A percentile compares a stretch with the other conserved stretches of the same genome.
Conservation (phyloP, 306 rosid genomes). For the Sechiopsis laciniata region DNA sequence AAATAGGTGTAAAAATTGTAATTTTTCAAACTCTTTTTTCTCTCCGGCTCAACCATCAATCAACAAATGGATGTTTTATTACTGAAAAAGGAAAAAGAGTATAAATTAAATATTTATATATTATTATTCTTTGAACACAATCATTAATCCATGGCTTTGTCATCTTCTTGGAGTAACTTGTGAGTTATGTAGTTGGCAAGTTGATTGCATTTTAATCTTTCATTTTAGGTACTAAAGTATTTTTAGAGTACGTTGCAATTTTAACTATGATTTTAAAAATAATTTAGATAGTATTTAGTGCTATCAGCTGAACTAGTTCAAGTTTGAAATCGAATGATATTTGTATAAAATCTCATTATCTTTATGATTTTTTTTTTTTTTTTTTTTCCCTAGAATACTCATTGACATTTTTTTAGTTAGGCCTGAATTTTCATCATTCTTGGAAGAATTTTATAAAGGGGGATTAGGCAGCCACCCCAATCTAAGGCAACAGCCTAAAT, state of each 20-base stretch:
- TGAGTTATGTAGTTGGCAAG: not conserved
- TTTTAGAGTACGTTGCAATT: not conserved
- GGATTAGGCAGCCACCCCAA: not conserved
- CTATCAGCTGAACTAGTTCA: not conserved
- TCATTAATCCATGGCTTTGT: not conserved
- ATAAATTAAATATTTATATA: too few relatives aligned
- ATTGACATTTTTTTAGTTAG: too few relatives aligned
- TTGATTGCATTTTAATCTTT: not conserved
- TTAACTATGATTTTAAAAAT: too few relatives aligned
- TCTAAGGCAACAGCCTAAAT: not conserved
- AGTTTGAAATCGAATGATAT: not conserved
- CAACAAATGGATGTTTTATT: too few relatives aligned
- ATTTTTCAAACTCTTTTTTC: not conserved
- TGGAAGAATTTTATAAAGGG: not conserved
- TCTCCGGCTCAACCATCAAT: not conserved
- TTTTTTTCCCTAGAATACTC: too few relatives aligned
- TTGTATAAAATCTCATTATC: too few relatives aligned
- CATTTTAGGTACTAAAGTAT: not conserved
- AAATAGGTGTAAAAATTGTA: not conserved
- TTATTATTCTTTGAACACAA: not conserved
- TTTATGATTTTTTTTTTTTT: too few relatives aligned
- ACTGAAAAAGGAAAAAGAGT: too few relatives aligned
- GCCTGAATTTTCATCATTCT: too few relatives aligned
- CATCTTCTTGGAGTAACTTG: not conserved
- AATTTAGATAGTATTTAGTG: not conserved